These are phyloP conservation scores for Protomyces inouyei DNA, from an alignment of 1,139 yeast species.

Conservation along the genomic window DNA sequence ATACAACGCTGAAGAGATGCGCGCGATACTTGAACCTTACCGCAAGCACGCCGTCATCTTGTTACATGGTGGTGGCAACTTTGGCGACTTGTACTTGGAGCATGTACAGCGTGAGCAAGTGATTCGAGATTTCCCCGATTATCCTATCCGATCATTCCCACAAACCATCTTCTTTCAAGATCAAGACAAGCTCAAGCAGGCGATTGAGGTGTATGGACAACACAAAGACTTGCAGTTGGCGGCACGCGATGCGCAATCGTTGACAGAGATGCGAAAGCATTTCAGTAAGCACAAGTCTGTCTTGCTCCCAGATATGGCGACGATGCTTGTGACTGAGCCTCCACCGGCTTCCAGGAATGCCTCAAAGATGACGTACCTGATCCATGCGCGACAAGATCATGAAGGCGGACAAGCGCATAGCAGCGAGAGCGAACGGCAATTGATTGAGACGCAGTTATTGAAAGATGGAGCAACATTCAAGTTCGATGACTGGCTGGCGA, in stretches of 20 bases:
- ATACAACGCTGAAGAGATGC: background rate
- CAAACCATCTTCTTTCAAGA: constrained; percentile 5
- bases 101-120: background rate
- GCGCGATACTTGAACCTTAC: background rate
- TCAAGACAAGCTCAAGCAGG: background rate
- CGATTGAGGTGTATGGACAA: background rate
- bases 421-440: too few relatives aligned
- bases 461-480: background rate
- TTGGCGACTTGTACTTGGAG: constrained; percentile 2
- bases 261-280: background rate
- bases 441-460: background rate
- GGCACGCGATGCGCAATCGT: constrained; percentile 10
- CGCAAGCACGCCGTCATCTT: background rate
- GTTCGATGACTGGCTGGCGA: constrained; percentile 8
- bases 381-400: background rate
- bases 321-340: background rate
- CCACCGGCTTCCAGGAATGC: background rate
- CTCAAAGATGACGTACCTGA: background rate
- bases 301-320: background rate
- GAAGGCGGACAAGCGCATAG: background rate
- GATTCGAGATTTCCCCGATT: constrained; percentile 4
- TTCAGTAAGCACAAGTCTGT: background rate
- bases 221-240: constrained; percentile 11
- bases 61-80: constrained; percentile 11
- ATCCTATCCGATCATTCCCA: constrained; percentile 4